phyloP scores from a whole-genome alignment of 352 stramenopile species.

The Pythium oligandrum region DNA sequence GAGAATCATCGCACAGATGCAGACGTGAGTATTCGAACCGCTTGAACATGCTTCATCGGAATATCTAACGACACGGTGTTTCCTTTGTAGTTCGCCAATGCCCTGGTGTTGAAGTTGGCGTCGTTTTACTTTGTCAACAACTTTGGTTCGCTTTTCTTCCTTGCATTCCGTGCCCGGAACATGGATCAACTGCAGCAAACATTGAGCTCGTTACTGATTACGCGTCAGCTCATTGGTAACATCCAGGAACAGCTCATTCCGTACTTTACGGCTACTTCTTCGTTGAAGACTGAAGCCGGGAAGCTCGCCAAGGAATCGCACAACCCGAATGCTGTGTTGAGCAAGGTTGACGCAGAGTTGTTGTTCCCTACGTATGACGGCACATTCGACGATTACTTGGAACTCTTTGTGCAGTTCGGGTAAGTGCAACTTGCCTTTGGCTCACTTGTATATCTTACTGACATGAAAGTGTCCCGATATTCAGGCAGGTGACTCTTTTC shows the following conservation, averaged over 20 bases:
- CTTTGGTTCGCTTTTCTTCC: constrained; percentile 95
- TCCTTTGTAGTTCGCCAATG: constrained; percentile 72
- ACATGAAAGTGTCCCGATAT: neutral
- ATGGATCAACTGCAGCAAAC: constrained; percentile 90
- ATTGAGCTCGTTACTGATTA: constrained; percentile 80
- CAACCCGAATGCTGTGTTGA: constrained; percentile 40
- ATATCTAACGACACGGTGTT: constrained; percentile 3
- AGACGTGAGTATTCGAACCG: constrained; percentile 39
- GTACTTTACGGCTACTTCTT: constrained; percentile 73
- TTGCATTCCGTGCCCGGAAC: constrained; percentile 89
- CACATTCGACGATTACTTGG: constrained; percentile 93
- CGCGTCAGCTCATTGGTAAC: constrained; percentile 75
- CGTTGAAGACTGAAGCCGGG: constrained; percentile 76
- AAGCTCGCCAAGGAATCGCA: constrained; percentile 67
- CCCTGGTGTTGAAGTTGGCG: constrained; percentile 96
- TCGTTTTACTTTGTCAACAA: constrained; percentile 98
- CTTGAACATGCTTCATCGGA: neutral
- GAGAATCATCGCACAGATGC: constrained; percentile 91
- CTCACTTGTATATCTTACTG: constrained; percentile 1
- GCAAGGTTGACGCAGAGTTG: constrained; percentile 73
- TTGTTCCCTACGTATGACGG: constrained; percentile 80
- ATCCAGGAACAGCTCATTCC: constrained; percentile 75
- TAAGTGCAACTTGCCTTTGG: constrained; percentile 27
- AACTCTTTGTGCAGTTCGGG: constrained; percentile 91
- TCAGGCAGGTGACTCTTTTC: constrained; percentile 92